These are phyloP conservation scores for Pochonia chlamydosporia DNA, from an alignment of 2,329 filamentous ascomycete genomes.

Conservation along the genomic window DNA sequence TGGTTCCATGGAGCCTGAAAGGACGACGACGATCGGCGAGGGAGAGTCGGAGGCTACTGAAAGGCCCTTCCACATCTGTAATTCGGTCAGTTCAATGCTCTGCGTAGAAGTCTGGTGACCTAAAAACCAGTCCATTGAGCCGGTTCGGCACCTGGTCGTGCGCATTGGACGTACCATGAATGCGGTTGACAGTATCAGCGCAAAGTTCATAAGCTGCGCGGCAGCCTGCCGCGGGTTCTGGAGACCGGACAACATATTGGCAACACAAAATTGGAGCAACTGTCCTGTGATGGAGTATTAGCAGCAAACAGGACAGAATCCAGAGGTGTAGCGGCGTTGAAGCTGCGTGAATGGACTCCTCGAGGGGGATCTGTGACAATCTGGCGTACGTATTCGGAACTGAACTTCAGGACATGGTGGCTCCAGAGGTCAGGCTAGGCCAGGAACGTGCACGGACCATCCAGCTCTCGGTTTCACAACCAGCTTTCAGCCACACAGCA, in stretches of 20 bases:
- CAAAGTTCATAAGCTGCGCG: constrained; percentile 83
- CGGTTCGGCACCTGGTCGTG: not conserved
- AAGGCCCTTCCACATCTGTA: constrained; percentile 78
- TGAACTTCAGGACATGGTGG: constrained; percentile 20
- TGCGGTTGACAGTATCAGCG: constrained; percentile 79
- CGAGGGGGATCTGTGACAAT: constrained; percentile 1
- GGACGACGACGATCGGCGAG: constrained; percentile 76
- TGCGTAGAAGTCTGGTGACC: not conserved
- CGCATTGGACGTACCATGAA: constrained; percentile 63
- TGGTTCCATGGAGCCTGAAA: constrained; percentile 79
- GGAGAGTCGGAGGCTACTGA: constrained; percentile 71
- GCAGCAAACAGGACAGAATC: not conserved
- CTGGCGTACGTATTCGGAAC: constrained; percentile 13
- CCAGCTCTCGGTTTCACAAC: not conserved
- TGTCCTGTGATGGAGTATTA: not conserved
- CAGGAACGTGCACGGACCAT: constrained; percentile 1
- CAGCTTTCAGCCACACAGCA: not conserved
- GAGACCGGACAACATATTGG: constrained; percentile 60
- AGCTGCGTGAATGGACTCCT: not conserved
- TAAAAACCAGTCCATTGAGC: not conserved
- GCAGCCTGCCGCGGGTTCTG: constrained; percentile 75
- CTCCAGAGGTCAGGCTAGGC: too few relatives aligned
- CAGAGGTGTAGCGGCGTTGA: not conserved
- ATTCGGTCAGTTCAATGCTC: constrained; percentile 12
- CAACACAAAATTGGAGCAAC: not conserved